Base-by-base conservation (phyloP, 306 rosid species). In the Corylus americana region DNA sequence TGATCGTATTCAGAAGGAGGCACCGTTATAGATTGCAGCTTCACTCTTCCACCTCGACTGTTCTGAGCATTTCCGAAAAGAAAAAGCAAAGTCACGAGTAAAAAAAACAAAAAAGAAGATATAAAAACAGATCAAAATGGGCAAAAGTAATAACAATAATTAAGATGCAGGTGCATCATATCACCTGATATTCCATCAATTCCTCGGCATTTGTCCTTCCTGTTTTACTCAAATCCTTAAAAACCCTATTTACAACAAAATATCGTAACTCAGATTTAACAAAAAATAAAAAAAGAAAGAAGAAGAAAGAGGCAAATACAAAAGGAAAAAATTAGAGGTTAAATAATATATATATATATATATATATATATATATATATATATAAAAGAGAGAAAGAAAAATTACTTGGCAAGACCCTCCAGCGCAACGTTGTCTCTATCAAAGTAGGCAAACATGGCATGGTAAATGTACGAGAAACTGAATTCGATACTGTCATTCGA, bases 381-480 rank as follows among this genome's bases (percentile, higher is more conserved):
- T 22, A 22, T 7, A 25, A 44, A 54, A 17, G 47, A 55, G 10
- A 6, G 59, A 53, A 3, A 16, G 25, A 37, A 42, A 7, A 47
- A 22, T 77, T 77, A 90, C 98, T 88, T 89, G 59, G 99, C 98
- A 68, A 96, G 85, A 74, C 99, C 99, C 88, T 78, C 91, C 58
- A 96, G 90, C 11, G 99, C 99, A 3, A 93, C 94, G 74, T 93
- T 96, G 86, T 96, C 99, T 82, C 99, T 86, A 57, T 96, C 98
- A 50, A 96, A 96, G 80, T 93, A 96, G n/a, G 97, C 97, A 85
- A 27, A 96, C 98, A 96, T 12, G 27, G 97, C 97, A 79, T 96
- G 99, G 84, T 96, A 96, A 1, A 87, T 92, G 66, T 93, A 93
- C 45, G 98, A 96, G 2, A 96, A 96, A 69, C 91, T 96, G 89